A percentile compares a stretch with the other conserved stretches of the same genome.
These are phyloP conservation scores for Lecanicillium sp. DNA, from an alignment of 2,329 filamentous ascomycete genomes.

Conservation along the genomic window DNA sequence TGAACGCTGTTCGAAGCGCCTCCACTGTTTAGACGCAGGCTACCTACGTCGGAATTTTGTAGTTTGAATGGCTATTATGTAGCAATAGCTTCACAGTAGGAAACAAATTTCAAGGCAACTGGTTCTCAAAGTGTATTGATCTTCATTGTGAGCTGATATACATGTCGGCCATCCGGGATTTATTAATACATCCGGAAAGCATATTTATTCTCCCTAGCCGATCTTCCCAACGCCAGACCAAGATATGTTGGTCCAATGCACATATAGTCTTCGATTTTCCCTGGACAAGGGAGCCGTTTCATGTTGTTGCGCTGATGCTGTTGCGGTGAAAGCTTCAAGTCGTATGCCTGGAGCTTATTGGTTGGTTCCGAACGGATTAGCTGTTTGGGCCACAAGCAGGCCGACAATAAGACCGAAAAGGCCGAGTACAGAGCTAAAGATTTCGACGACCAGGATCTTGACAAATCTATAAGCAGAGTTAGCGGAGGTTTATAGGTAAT, in stretches of 20 bases:
- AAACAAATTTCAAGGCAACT: conserved; percentile 1
- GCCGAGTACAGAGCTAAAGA: conserved; percentile 95
- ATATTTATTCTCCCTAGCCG: conserved; percentile 20
- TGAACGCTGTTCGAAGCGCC: conserved; percentile 43
- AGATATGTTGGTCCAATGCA: conserved; percentile 10
- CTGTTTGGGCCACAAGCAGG: conserved; percentile 78
- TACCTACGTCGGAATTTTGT: neutral
- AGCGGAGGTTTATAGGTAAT: conserved; percentile 18
- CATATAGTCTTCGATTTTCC: conserved; percentile 6
- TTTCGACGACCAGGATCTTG: conserved; percentile 97
- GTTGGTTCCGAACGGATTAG: conserved; percentile 57
- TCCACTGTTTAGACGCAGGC: too few relatives aligned
- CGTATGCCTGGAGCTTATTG: conserved; percentile 6
- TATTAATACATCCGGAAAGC: conserved; percentile 27
- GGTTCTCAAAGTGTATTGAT: conserved; percentile 16
- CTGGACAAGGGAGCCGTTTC: too few relatives aligned
- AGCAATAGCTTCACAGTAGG: neutral
- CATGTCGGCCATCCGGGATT: conserved; percentile 20
- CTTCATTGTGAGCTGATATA: conserved; percentile 22
- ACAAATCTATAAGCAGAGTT: conserved; percentile 62
- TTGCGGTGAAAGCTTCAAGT: neutral
- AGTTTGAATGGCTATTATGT: neutral
- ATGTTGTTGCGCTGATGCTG: too few relatives aligned
- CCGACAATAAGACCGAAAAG: conserved; percentile 96
- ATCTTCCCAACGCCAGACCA: conserved; percentile 35